These are phyloP conservation scores for Testicularia cyperi DNA, from an alignment of 1,284 basidiomycete species.

Conservation along the genomic window DNA sequence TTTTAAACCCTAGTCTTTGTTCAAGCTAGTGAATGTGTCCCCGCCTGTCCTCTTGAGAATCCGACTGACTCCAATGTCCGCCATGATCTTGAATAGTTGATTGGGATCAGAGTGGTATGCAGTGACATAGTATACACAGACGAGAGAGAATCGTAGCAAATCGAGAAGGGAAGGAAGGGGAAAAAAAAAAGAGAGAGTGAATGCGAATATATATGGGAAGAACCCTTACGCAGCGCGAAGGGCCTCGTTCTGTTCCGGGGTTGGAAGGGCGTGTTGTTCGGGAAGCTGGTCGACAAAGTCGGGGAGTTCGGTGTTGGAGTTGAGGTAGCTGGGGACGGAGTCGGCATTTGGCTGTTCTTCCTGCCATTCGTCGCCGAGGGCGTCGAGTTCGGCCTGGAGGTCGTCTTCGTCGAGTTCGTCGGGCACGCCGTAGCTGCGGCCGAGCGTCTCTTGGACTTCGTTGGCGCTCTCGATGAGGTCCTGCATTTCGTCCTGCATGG, in stretches of 20 bases:
- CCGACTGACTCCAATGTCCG: too few species aligned
- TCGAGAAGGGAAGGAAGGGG: too few species aligned
- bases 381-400: slow-evolving; percentile 76
- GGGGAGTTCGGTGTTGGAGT: slow-evolving; percentile 35
- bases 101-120: too few species aligned
- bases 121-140: too few species aligned
- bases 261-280: slow-evolving; percentile 1
- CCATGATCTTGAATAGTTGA: too few species aligned
- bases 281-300: slow-evolving; percentile 57
- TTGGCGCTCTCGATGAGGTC: slow-evolving; percentile 95
- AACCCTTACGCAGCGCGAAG: slow-evolving; percentile 23
- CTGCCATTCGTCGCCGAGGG: slow-evolving; percentile 67
- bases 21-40: too few species aligned
- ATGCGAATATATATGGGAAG: too few species aligned
- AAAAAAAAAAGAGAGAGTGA: too few species aligned
- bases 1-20: too few species aligned
- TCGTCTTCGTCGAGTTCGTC: slow-evolving; percentile 98
- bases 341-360: slow-evolving; percentile 73
- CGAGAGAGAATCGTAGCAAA: too few species aligned
- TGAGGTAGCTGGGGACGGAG: slow-evolving; percentile 48
- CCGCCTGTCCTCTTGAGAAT: too few species aligned
- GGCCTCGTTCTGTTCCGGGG: slow-evolving; percentile 21
- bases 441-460: slow-evolving; percentile 92
- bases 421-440: slow-evolving; percentile 90
- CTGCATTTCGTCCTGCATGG: slow-evolving; percentile 77